Evolutionary conservation across 371 early-diverging fungal species (phyloP), one percentile per base, ranked within the genome.

Genomic region (Mortierella sp.): DNA sequence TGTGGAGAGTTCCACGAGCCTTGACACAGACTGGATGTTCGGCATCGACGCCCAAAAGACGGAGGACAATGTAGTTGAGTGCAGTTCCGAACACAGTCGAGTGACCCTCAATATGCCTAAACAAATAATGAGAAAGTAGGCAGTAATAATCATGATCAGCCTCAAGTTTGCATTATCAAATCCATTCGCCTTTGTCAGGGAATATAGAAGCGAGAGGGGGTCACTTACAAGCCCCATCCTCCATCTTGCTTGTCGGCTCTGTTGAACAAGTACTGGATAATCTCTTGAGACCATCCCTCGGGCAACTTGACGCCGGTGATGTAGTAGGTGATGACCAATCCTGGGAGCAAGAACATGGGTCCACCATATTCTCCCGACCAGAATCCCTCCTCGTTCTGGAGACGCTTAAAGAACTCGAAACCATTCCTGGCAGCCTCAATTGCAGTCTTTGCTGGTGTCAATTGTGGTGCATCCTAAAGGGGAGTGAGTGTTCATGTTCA

Each of bases 341-440:
- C 98, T 18, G 97, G 96, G 26, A 97, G 88, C 65, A 98, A 84
- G 84, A 99, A 99, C 95, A 98, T 93, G 32, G 99, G 98, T 5
- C 99, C 99, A 68, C 97, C 98, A 84, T 98, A 98, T 73, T 97
- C 96, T 52, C 98, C 97, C 5, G 96, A 94, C 95, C 96, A 98
- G 88, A 97, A 98, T 5, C 99, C 99, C 72, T 97, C 97, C 54
- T 90, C 91, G n/a, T 97, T 96, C 83, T 98, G 99, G 40, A 98
- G 87, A 20, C 87, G 86, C 71, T 91, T 89, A 71, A 91, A 96
- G 85, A 97, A 99, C 65, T 92, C 90, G 83, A 94, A 94, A 12
- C 97, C 96, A 78, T 96, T 96, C 37, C 91, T 89, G 16, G 97
- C 98, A 24, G 94, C 86, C 71, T 96, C 94, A 20, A 90, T 76